phyloP scores from a whole-genome alignment of 2,329 filamentous ascomycete genomes.

The Tolypocladium nubicola region DNA sequence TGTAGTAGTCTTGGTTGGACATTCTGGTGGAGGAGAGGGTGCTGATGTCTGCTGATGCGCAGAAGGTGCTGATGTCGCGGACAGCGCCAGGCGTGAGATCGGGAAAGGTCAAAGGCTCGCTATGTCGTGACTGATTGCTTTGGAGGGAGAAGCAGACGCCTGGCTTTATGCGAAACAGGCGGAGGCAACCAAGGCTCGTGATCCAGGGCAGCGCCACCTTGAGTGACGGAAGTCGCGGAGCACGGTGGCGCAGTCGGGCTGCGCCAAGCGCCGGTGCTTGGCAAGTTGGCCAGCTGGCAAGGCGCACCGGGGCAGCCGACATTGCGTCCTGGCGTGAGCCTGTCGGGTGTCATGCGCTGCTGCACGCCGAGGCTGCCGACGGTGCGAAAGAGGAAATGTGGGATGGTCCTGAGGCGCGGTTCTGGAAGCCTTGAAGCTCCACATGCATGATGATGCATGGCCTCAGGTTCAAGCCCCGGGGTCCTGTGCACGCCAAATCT shows the following conservation, averaged over 20 bases:
- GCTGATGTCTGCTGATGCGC: too few species aligned
- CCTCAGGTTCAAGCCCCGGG: too few species aligned
- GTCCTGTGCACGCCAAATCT: too few species aligned
- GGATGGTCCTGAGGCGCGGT: too few species aligned
- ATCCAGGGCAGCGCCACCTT: neutral
- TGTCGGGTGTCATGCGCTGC: too few species aligned
- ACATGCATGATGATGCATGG: too few species aligned
- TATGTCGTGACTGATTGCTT: neutral
- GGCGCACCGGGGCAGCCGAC: neutral
- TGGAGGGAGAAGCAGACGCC: neutral
- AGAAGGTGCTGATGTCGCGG: neutral
- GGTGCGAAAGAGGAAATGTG: too few species aligned
- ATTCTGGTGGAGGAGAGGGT: conserved; percentile 10
- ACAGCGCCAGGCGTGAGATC: neutral
- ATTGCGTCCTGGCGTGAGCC: too few species aligned
- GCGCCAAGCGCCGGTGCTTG: neutral
- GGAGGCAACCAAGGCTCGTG: neutral
- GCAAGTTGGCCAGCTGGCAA: neutral
- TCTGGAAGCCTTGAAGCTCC: too few species aligned
- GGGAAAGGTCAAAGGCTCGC: neutral
- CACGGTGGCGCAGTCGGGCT: neutral
- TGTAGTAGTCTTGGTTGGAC: conserved; percentile 29
- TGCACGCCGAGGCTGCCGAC: too few species aligned
- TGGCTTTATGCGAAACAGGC: neutral
- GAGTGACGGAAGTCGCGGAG: neutral